Percentiles rank a stretch among this genome's conserved stretches.
These are phyloP conservation scores for Nothomitra cinnamomea DNA, from an alignment of 2,329 filamentous ascomycete species.

Conservation along the genomic window DNA sequence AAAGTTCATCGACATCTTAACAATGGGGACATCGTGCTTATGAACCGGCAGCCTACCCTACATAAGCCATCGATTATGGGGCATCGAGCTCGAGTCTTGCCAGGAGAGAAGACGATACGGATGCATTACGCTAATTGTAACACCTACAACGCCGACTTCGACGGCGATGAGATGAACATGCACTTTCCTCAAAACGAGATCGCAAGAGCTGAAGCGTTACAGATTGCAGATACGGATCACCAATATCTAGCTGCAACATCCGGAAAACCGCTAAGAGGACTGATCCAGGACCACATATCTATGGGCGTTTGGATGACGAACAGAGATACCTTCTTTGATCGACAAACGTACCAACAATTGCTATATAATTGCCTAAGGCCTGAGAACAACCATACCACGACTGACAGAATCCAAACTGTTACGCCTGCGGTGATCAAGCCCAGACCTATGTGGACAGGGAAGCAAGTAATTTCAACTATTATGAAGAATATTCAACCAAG, in stretches of 20 bases:
- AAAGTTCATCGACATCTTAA: constrained; percentile 93
- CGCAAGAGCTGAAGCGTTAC: constrained; percentile 78
- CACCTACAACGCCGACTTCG: constrained; percentile 98
- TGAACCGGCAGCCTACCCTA: constrained; percentile 96
- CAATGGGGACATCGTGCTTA: constrained; percentile 91
- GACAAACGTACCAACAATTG: constrained; percentile 82
- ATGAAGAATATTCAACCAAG: constrained; percentile 77
- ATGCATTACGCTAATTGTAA: constrained; percentile 99
- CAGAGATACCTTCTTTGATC: constrained; percentile 77
- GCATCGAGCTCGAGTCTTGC: constrained; percentile 78
- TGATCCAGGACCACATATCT: constrained; percentile 97
- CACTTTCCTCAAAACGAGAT: constrained; percentile 97
- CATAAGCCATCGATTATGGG: constrained; percentile 99
- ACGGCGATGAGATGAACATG: constrained; percentile 99
- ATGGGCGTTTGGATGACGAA: constrained; percentile 84
- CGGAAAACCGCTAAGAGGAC: constrained; percentile 80
- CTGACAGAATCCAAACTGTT: constrained; percentile 65
- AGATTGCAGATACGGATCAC: constrained; percentile 90
- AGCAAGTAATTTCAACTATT: constrained; percentile 86
- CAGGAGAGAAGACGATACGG: constrained; percentile 90
- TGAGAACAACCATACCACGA: constrained; percentile 74
- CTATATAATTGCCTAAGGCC: constrained; percentile 80
- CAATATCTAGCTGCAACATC: constrained; percentile 91
- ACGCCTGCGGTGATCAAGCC: constrained; percentile 73
- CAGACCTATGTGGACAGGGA: constrained; percentile 74